Conservation (phyloP, 768 basidiomycete genomes). For the Rhizopogon sp. region DNA sequence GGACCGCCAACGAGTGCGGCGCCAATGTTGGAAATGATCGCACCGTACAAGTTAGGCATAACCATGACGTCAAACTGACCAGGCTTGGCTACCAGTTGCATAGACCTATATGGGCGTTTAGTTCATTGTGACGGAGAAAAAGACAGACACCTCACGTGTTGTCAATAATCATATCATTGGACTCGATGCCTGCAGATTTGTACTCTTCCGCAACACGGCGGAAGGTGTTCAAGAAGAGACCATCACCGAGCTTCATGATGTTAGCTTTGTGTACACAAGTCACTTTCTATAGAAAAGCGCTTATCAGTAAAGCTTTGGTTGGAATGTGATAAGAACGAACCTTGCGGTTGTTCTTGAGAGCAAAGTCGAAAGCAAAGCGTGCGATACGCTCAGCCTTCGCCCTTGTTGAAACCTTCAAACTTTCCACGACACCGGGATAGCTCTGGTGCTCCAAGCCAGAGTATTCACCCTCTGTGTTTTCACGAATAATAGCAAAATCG, state of each 20-base stretch:
- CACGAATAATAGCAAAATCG: slow-evolving; percentile 98
- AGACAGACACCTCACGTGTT: slow-evolving; percentile 65
- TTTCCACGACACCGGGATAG: slow-evolving; percentile 97
- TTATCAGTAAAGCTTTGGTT: slow-evolving; percentile 1
- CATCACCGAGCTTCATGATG: slow-evolving; percentile 99
- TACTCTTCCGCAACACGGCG: slow-evolving; percentile 95
- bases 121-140: background rate
- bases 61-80: slow-evolving; percentile 99
- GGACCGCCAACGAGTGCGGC: slow-evolving; percentile 98
- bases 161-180: slow-evolving; percentile 98
- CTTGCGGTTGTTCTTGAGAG: slow-evolving; percentile 97
- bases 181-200: slow-evolving; percentile 84
- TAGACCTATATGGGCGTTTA: slow-evolving; percentile 53
- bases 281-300: slow-evolving; percentile 68
- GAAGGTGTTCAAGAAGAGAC: slow-evolving; percentile 98
- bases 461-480: slow-evolving; percentile 99
- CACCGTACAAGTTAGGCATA: slow-evolving; percentile 96
- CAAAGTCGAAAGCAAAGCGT: slow-evolving; percentile 98
- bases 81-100: slow-evolving; percentile 97
- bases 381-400: slow-evolving; percentile 95
- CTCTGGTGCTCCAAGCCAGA: slow-evolving; percentile 97
- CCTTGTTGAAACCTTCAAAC: slow-evolving; percentile 93
- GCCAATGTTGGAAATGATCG: slow-evolving; percentile 97
- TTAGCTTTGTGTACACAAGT: slow-evolving; percentile 99
- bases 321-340: slow-evolving; percentile 31